Evolutionary conservation across 208 protist genomes (phyloP).

Genomic region (Leishmania major): DNA sequence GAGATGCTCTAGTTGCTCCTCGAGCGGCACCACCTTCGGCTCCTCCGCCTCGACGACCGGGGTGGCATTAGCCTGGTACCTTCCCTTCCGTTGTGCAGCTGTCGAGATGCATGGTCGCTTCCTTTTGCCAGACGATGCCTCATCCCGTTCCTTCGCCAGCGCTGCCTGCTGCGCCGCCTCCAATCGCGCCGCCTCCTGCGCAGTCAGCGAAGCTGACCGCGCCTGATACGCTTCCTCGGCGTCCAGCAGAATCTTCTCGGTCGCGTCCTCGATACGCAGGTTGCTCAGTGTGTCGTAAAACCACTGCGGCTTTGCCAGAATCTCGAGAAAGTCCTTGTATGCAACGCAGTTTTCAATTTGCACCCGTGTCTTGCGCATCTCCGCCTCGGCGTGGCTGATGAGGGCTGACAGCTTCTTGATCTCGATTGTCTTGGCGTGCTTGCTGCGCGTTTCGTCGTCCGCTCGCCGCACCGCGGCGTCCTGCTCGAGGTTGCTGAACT

Average conservation of each 20-base stretch:
- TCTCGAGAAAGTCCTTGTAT: conserved; percentile 94
- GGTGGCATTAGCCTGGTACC: background rate
- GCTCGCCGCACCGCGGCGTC: conserved; percentile 94
- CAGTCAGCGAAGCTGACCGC: conserved; percentile 30
- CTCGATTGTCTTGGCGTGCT: conserved; percentile 93
- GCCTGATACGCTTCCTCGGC: conserved; percentile 53
- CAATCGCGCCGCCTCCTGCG: conserved; percentile 13
- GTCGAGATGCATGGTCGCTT: background rate
- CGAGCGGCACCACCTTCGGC: conserved; percentile 43
- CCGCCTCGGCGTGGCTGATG: conserved; percentile 85
- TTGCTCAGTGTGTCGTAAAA: conserved; percentile 77
- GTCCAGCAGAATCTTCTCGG: conserved; percentile 56
- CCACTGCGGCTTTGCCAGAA: conserved; percentile 85
- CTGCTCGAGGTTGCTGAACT: conserved; percentile 95
- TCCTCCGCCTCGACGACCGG: conserved; percentile 20
- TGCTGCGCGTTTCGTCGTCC: conserved; percentile 90
- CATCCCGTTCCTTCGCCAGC: conserved; percentile 3
- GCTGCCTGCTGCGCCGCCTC: conserved; percentile 4
- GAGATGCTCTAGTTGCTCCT: conserved; percentile 58
- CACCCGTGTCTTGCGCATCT: conserved; percentile 91
- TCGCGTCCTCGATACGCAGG: conserved; percentile 70
- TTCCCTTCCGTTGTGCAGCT: background rate
- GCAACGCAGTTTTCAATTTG: conserved; percentile 91
- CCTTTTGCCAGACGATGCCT: background rate
- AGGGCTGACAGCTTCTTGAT: conserved; percentile 96